Evolutionary conservation across 1,284 basidiomycete species (phyloP), one percentile per base, ranked within the genome.

Genomic region (Ustilago shanxiensis): DNA sequence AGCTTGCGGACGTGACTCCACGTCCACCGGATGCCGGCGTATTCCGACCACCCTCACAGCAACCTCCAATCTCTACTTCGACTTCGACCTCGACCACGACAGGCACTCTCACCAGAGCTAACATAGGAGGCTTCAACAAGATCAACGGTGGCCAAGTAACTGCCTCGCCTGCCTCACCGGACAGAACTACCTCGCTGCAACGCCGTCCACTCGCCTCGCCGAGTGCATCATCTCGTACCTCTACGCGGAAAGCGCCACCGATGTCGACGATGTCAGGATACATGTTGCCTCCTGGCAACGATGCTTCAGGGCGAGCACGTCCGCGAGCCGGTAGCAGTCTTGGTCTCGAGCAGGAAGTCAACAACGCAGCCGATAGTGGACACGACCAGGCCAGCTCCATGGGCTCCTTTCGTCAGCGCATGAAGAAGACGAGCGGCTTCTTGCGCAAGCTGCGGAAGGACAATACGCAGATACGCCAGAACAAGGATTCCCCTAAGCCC

Each of bases 391-490:
- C 52, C 31, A 47, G 45, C 1, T 47, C 61, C 13, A 71, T 50
- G 45, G 76, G 66, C 28, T 52, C 66, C 7, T 81, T 83, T 56
- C 74, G 71, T 18, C 75, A 81, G 33, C 66, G 81, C 18, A 78
- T 83, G 77, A 83, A 83, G 51, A 83, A 83, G 66, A 83, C 82
- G 1, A 80, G 80, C 59, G 79, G 80, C 31, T 82, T 83, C 41
- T 56, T 83, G n/a, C 72, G 70, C 14, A 80, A 70, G 55, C 50
- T 78, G 29, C 66, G 76, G 2, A 76, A 72, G 13, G 75, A 71
- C 37, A 56, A 26, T 49, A 51, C 39, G 9, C 49, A 44, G 44
- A 24, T 14, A 16, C 45, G 73, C 61, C 53, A 64, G 39, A 57
- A 66, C 16, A 53, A 56, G 29, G 61, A 66, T 29, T 33, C 52